Percentiles rank a stretch among this genome's conserved stretches.
These are phyloP conservation scores for Arctium lappa DNA, from an alignment of 129 eudicot species.

Conservation along the genomic window DNA sequence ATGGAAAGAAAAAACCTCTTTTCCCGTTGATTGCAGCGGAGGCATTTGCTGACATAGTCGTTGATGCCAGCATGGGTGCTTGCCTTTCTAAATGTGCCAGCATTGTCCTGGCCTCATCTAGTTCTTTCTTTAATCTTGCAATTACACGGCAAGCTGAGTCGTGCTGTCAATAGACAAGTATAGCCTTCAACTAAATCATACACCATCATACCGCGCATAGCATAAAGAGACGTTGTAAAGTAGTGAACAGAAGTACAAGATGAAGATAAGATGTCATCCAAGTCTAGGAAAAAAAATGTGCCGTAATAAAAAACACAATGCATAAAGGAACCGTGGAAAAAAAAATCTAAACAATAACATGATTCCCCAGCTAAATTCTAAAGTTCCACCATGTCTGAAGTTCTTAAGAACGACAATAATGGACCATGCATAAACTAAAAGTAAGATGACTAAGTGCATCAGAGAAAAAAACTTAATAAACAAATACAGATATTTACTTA, in stretches of 20 bases:
- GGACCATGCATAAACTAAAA: not conserved
- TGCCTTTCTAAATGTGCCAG: constrained; percentile 76
- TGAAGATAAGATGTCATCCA: no score
- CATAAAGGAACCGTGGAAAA: not conserved
- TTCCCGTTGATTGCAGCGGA: constrained; percentile 63
- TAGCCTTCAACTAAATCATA: not conserved
- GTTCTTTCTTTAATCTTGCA: constrained; percentile 80
- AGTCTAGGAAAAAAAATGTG: not conserved
- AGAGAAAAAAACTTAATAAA: no score
- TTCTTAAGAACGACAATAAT: not conserved
- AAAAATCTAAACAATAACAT: not conserved
- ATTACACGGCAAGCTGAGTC: constrained; percentile 89
- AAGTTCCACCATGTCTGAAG: not conserved
- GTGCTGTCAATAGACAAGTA: constrained; percentile 46
- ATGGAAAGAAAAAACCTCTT: constrained; percentile 45
- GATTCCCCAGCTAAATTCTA: not conserved
- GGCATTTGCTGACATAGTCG: constrained; percentile 37
- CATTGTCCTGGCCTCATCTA: constrained; percentile 72
- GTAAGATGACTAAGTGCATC: not conserved
- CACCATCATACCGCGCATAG: not conserved
- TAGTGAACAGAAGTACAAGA: not conserved
- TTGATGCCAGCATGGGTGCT: constrained; percentile 43
- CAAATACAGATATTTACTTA: not conserved
- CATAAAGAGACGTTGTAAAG: not conserved
- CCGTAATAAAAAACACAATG: not conserved